Evolutionary conservation across 441 rosid species (phyloP).

Genomic region (Populus hybrid): DNA sequence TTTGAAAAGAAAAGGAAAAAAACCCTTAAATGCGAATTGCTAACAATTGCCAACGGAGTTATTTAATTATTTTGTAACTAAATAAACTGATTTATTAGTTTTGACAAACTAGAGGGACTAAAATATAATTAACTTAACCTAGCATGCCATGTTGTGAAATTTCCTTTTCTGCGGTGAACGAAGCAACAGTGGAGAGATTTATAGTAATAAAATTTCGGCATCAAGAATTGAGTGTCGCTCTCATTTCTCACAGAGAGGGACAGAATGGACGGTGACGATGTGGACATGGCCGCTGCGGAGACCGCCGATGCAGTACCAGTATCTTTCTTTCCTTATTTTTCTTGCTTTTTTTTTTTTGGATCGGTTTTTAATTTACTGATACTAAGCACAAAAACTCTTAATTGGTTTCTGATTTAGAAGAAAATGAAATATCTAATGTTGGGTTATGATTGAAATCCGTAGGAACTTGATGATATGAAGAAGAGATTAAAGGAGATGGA

Average conservation of each 20-base stretch:
- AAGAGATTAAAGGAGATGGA: slow-evolving; percentile 60
- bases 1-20: background rate
- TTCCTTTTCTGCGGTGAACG: background rate
- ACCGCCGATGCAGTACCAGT: slow-evolving; percentile 3
- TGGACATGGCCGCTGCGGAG: slow-evolving; percentile 26
- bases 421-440: slow-evolving; percentile 8
- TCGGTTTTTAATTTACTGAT: too few species aligned
- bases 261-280: slow-evolving; percentile 28
- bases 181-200: background rate
- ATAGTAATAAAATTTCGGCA: background rate
- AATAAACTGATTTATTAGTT: too few species aligned
- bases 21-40: background rate
- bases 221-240: background rate
- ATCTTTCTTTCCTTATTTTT: background rate
- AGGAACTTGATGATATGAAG: slow-evolving; percentile 59
- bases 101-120: background rate
- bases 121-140: background rate
- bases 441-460: background rate
- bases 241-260: background rate
- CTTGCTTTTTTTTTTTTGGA: background rate
- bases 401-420: background rate
- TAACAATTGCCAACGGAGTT: background rate
- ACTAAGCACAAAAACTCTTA: background rate
- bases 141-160: background rate
- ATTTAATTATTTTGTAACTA: background rate